Percentiles rank a stretch among this genome's conserved stretches.
These are phyloP conservation scores for Nasturtium officinale DNA, from an alignment of 345 rosid genomes.

Conservation along the genomic window DNA sequence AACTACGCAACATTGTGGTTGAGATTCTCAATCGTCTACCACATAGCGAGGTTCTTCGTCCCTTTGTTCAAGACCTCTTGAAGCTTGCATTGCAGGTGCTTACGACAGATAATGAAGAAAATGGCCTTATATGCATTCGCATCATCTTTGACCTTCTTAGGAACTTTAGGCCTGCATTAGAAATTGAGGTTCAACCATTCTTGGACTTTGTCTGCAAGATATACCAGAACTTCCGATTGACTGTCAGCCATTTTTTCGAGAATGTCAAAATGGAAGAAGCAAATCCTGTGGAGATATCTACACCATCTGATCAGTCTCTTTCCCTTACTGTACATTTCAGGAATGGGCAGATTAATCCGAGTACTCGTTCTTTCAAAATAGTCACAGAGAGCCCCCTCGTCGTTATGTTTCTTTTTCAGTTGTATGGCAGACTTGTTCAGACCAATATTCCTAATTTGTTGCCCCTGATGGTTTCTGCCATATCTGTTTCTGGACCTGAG, in stretches of 20 bases:
- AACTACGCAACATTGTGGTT: constrained; percentile 82
- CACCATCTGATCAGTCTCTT: constrained; percentile 72
- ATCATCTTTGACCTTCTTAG: constrained; percentile 93
- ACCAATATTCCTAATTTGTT: constrained; percentile 90
- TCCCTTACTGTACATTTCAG: constrained; percentile 52
- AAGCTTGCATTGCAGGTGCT: constrained; percentile 98
- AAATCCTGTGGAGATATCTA: constrained; percentile 75
- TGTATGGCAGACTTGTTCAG: constrained; percentile 90
- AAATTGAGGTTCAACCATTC: constrained; percentile 93
- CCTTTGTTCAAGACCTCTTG: constrained; percentile 95
- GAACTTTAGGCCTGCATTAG: constrained; percentile 90
- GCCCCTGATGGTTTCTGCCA: constrained; percentile 97
- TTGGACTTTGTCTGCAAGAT: constrained; percentile 96
- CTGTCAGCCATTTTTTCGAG: constrained; percentile 90
- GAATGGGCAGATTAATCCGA: constrained; percentile 85
- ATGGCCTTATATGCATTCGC: constrained; percentile 90
- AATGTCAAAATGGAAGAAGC: constrained; percentile 66
- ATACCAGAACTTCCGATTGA: constrained; percentile 78
- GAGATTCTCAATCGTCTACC: constrained; percentile 96
- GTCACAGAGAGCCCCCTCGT: constrained; percentile 98
- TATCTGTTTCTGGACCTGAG: constrained; percentile 95
- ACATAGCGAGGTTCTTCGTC: constrained; percentile 97
- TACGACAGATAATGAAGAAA: constrained; percentile 92
- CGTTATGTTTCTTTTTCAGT: constrained; percentile 96
- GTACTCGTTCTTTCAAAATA: constrained; percentile 91